These are phyloP conservation scores for Balakata baccata DNA, from an alignment of 345 rosid genomes.

Conservation along the genomic window DNA sequence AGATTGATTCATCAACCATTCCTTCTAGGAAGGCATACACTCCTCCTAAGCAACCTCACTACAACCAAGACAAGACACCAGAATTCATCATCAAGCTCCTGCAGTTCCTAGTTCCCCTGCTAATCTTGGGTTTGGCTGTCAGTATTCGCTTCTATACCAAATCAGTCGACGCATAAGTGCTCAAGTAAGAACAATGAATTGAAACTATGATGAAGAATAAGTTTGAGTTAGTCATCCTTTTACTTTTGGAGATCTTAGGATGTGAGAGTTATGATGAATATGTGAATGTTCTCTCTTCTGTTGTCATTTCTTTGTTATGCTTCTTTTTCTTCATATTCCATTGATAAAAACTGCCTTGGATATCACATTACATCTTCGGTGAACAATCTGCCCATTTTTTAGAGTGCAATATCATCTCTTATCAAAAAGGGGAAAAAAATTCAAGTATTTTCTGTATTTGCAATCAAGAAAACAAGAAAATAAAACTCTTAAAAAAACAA, in stretches of 20 bases:
- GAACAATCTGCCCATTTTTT: background rate
- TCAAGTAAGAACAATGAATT: background rate
- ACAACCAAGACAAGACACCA: constrained; percentile 72
- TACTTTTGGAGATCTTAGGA: background rate
- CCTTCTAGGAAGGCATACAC: constrained; percentile 52
- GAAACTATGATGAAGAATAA: constrained; percentile 3
- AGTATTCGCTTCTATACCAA: constrained; percentile 75
- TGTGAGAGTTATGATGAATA: background rate
- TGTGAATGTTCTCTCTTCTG: background rate
- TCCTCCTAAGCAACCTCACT: constrained; percentile 64
- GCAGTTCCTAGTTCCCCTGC: constrained; percentile 86
- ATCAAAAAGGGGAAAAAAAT: background rate
- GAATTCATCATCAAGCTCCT: constrained; percentile 70
- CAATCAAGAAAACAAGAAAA: too few relatives aligned
- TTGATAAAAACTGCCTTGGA: background rate
- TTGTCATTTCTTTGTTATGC: background rate
- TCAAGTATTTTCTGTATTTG: too few relatives aligned
- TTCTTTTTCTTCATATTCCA: background rate
- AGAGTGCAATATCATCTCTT: background rate
- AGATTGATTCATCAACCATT: constrained; percentile 60
- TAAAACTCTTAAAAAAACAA: too few relatives aligned
- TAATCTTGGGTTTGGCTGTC: constrained; percentile 85
- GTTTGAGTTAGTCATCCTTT: constrained; percentile 3
- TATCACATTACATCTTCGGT: background rate
- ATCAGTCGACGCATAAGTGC: constrained; percentile 15